Evolutionary conservation across 345 rosid genomes (phyloP), one percentile per base, ranked within the genome.

Genomic region (Bruguiera gymnorhiza): DNA sequence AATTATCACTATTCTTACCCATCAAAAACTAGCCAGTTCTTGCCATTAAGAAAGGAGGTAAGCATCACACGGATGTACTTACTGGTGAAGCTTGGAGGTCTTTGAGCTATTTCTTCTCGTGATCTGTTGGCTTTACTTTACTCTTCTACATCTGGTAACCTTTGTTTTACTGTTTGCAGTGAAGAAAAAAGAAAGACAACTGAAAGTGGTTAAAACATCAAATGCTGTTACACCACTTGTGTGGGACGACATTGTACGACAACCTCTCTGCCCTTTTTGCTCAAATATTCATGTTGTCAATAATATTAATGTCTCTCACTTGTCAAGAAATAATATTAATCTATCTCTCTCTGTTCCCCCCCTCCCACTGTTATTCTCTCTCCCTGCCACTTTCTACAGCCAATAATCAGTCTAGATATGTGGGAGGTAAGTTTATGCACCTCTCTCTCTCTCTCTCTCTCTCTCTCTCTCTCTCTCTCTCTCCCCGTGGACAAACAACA

Each of bases 171-270:
- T 51, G 46, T 76, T 79, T 63, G 65, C 84, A 91, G 97, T 94
- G 86, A 94, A 88, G 84, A 88, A 90, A 67, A 84, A 79, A 77
- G 97, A 94, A 73, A 86, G 70, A 66, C 82, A 75, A 52, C 97
- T 94, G 58, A 91, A 82, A 60, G 81, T 94, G 54, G 77, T 85
- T 34, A 86, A 87, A 76, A 91, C 98, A 59, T 80, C 86, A 64
- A 94, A 89, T 77, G 91, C 97, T 3, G 57, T 86, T 60, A 89
- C 74, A 66, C 98, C 98, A 48, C 76, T 91, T 0, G 88, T 88
- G 48, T 94, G 96, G 95, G 87, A 89, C 59, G 88, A 94, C 81
- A 87, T 91, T 78, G 98, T 94, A 88, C 9, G 95, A 65, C 34
- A 62, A 62, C 63, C 50, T 52, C 52, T 32, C 18, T 48, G 1